phyloP scores from a whole-genome alignment of 345 rosid species.

The Rhodamnia rubescens region DNA sequence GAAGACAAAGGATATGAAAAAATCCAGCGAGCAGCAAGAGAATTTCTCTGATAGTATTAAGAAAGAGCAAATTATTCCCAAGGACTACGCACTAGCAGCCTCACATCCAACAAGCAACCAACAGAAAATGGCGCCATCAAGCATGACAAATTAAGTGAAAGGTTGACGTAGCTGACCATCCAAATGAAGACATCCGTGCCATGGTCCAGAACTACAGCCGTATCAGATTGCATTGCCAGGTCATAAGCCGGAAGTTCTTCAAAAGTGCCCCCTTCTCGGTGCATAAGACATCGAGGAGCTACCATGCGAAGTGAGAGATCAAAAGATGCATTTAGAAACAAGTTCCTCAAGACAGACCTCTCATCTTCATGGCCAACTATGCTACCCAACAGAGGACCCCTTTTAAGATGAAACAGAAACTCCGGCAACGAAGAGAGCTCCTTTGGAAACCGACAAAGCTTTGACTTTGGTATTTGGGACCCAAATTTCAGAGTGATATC shows the following conservation, averaged over 20 bases:
- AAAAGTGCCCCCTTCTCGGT: slow-evolving; percentile 91
- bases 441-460: slow-evolving; percentile 73
- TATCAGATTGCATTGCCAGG: slow-evolving; percentile 92
- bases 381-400: slow-evolving; percentile 91
- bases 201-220: slow-evolving; percentile 95
- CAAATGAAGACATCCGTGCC: slow-evolving; percentile 97
- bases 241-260: slow-evolving; percentile 93
- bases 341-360: slow-evolving; percentile 73
- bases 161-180: slow-evolving; percentile 52
- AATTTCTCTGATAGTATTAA: neutral
- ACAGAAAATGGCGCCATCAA: neutral
- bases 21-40: neutral
- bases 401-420: slow-evolving; percentile 80
- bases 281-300: slow-evolving; percentile 92
- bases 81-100: neutral
- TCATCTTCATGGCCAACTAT: slow-evolving; percentile 98
- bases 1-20: neutral
- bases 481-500: slow-evolving; percentile 77
- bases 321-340: slow-evolving; percentile 86
- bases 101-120: neutral
- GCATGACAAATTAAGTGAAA: neutral
- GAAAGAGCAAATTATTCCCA: neutral
- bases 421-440: slow-evolving; percentile 75
- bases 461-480: slow-evolving; percentile 72
- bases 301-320: slow-evolving; percentile 94